These are phyloP conservation scores for Acrodontium crateriforme DNA, from an alignment of 2,329 filamentous ascomycete genomes.

Conservation along the genomic window DNA sequence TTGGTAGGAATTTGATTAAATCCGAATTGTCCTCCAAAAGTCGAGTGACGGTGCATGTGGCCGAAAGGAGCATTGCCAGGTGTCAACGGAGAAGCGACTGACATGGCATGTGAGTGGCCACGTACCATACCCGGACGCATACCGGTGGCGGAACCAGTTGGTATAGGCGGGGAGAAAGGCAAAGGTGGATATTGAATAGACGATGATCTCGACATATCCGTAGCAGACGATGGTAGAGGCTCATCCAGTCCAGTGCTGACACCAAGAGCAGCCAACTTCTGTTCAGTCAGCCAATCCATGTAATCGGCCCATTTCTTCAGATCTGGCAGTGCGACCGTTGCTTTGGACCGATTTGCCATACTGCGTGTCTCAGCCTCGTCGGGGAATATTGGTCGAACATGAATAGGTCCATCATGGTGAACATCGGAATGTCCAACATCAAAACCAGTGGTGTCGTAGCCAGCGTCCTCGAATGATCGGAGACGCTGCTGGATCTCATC, in stretches of 20 bases:
- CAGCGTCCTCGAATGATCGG: slow-evolving; percentile 51
- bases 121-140: slow-evolving; percentile 26
- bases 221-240: slow-evolving; percentile 33
- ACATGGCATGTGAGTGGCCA: slow-evolving; percentile 38
- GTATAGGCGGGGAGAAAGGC: slow-evolving; percentile 72
- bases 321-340: slow-evolving; percentile 53
- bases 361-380: slow-evolving; percentile 28
- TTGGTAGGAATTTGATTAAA: slow-evolving; percentile 40
- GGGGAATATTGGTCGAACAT: slow-evolving; percentile 59
- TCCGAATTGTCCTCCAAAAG: slow-evolving; percentile 54
- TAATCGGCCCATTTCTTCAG: slow-evolving; percentile 65
- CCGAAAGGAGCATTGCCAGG: slow-evolving; percentile 43
- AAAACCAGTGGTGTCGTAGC: slow-evolving; percentile 56
- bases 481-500: slow-evolving; percentile 49
- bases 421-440: slow-evolving; percentile 42
- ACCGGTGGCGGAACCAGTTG: slow-evolving; percentile 64
- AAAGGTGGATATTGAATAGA: slow-evolving; percentile 63
- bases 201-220: slow-evolving; percentile 53
- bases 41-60: slow-evolving; percentile 59
- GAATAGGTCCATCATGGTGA: slow-evolving; percentile 21
- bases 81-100: slow-evolving; percentile 55
- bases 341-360: slow-evolving; percentile 32
- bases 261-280: slow-evolving; percentile 81
- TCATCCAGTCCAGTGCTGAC: slow-evolving; percentile 68
- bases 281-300: slow-evolving; percentile 70